These are phyloP conservation scores for Eucalyptus erythrocorys DNA, from an alignment of 345 rosid species.

Conservation along the genomic window DNA sequence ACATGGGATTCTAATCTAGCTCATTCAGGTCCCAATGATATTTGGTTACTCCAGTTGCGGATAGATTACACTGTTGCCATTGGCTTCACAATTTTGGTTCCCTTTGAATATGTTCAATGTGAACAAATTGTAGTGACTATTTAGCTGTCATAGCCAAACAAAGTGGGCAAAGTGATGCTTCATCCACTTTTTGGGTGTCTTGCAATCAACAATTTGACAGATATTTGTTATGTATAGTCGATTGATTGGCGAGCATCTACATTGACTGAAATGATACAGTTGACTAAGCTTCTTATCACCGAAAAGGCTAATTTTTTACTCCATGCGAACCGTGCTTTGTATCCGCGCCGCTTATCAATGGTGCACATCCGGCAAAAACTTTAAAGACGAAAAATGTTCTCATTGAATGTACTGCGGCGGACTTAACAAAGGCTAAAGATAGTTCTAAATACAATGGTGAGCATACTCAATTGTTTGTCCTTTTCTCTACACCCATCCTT, in stretches of 20 bases:
- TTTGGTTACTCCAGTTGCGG: no score
- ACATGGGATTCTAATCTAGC: no score
- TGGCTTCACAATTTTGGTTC: not conserved
- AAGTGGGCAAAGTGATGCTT: not conserved
- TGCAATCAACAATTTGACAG: not conserved
- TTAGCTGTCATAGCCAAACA: not conserved
- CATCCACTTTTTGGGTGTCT: not conserved
- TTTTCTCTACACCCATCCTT: not conserved
- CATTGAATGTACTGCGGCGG: slow-evolving; percentile 94
- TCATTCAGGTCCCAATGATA: no score
- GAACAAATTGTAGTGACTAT: not conserved
- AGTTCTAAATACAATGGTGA: slow-evolving; percentile 87
- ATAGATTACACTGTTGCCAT: no score
- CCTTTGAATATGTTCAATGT: not conserved
- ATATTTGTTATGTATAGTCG: not conserved
- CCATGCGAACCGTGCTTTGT: slow-evolving; percentile 63
- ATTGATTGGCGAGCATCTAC: not conserved
- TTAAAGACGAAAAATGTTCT: slow-evolving; percentile 84
- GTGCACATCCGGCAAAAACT: slow-evolving; percentile 89
- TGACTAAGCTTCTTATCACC: slow-evolving; percentile 14
- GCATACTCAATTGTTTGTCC: not conserved
- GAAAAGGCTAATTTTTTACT: slow-evolving; percentile 32
- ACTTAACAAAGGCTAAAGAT: slow-evolving; percentile 81
- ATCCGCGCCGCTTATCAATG: slow-evolving; percentile 82
- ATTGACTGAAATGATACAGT: not conserved